These are phyloP conservation scores for Chytriomyces sp. DNA, from an alignment of 192 early-diverging fungal genomes.

Conservation along the genomic window DNA sequence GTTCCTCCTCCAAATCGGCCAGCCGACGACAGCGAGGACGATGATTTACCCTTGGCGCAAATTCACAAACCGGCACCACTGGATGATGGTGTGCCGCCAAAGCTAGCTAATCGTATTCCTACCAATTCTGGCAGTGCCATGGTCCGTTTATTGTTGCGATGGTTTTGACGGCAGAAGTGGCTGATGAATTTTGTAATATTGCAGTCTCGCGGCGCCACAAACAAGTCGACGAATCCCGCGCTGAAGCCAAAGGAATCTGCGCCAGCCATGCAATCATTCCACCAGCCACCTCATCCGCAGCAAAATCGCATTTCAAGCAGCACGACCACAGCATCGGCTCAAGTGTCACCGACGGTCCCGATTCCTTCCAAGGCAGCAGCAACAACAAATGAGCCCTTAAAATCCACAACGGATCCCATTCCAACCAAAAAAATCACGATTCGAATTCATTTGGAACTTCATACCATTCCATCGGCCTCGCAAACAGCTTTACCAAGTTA, in stretches of 20 bases:
- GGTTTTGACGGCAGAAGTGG: background rate
- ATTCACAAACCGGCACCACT: conserved; percentile 1
- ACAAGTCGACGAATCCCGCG: background rate
- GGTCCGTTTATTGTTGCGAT: background rate
- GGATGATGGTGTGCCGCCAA: background rate
- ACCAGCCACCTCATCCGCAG: background rate
- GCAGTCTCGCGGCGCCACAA: background rate
- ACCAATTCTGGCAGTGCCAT: background rate
- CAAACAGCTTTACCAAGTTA: conserved; percentile 34
- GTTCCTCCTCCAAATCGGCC: background rate
- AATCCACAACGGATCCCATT: background rate
- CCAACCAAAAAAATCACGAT: conserved; percentile 63
- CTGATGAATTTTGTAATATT: background rate
- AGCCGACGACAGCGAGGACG: conserved; percentile 1
- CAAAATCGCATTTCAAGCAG: conserved; percentile 1
- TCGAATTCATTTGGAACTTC: conserved; percentile 86
- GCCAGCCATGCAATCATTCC: background rate
- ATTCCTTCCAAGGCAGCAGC: background rate
- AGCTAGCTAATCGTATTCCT: background rate
- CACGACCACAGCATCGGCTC: background rate
- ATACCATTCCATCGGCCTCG: conserved; percentile 24
- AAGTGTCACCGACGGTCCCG: background rate
- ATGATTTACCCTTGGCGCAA: conserved; percentile 19
- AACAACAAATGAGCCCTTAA: background rate
- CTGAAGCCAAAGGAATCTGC: background rate